Percentiles rank a stretch among this genome's conserved stretches.
Evolutionary conservation across 495 filamentous ascomycete genomes (phyloP).

Genomic region (Penicillium soppii): DNA sequence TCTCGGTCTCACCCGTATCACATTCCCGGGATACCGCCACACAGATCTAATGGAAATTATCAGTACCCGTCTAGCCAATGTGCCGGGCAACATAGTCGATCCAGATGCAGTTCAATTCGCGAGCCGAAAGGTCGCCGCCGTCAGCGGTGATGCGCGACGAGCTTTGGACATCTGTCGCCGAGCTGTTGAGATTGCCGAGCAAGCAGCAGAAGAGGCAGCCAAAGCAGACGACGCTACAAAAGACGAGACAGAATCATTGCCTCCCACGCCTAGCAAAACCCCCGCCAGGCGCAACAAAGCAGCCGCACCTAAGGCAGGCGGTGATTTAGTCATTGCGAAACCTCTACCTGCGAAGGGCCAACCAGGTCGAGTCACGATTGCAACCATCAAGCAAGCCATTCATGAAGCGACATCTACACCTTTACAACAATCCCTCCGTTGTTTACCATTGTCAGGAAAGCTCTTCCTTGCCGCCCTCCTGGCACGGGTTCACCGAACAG

Average conservation of each 20-base stretch:
- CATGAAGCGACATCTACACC: conserved; percentile 91
- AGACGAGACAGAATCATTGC: conserved; percentile 37
- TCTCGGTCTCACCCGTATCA: conserved; percentile 85
- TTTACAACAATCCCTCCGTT: conserved; percentile 80
- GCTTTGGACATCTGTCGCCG: conserved; percentile 94
- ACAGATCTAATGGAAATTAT: conserved; percentile 98
- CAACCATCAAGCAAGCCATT: conserved; percentile 90
- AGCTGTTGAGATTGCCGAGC: conserved; percentile 93
- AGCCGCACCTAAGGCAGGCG: conserved; percentile 12
- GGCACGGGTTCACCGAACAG: conserved; percentile 74
- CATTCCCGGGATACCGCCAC: conserved; percentile 96
- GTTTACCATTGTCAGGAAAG: conserved; percentile 77
- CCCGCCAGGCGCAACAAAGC: conserved; percentile 34
- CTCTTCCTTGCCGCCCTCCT: conserved; percentile 81
- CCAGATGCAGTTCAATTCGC: conserved; percentile 95
- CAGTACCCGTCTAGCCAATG: conserved; percentile 78
- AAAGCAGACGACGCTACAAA: conserved; percentile 19
- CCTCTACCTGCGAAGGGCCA: conserved; percentile 25
- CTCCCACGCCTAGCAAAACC: conserved; percentile 48
- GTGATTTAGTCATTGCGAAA: conserved; percentile 12
- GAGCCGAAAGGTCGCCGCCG: conserved; percentile 92
- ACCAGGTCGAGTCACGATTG: conserved; percentile 75
- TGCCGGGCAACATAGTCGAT: conserved; percentile 88
- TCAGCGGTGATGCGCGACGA: conserved; percentile 88
- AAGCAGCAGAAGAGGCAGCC: conserved; percentile 49